A percentile compares a stretch with the other conserved stretches of the same genome.
Conservation (phyloP, 2,329 filamentous ascomycete species). For the Fusarium austroafricanum region DNA sequence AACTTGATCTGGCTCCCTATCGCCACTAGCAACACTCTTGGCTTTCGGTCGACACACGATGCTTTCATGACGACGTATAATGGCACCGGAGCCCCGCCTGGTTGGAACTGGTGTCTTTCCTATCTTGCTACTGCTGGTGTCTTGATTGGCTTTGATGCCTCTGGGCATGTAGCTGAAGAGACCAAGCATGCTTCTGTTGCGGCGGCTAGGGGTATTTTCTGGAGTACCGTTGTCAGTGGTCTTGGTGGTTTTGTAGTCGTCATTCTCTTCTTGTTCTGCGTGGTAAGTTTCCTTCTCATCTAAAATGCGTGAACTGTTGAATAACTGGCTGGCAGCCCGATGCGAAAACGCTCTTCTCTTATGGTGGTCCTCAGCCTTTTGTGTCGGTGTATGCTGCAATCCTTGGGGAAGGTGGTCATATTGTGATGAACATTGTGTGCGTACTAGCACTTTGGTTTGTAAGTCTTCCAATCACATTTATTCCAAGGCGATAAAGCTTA, state of each 20-base stretch:
- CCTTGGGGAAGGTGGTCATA: not conserved
- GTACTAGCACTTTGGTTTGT: conserved; percentile 1
- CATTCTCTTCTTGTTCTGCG: conserved; percentile 9
- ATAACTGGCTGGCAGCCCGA: no score
- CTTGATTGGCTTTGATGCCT: not conserved
- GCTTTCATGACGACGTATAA: not conserved
- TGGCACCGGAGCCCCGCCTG: not conserved
- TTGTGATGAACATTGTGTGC: not conserved
- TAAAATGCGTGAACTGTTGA: accelerated
- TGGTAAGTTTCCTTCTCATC: not conserved
- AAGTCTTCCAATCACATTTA: not conserved
- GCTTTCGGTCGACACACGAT: not conserved
- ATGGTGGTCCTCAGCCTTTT: not conserved
- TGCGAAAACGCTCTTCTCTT: not conserved
- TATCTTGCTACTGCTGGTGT: conserved; percentile 2
- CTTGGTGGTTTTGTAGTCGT: not conserved
- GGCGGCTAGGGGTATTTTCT: not conserved
- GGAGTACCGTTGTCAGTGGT: not conserved
- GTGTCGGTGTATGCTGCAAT: conserved; percentile 3
- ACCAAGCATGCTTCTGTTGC: not conserved
- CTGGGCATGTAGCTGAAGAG: not conserved
- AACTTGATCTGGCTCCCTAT: conserved; percentile 6
- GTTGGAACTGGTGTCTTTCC: not conserved
- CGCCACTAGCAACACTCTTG: not conserved
- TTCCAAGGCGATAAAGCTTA: no score